A percentile compares a stretch with the other conserved stretches of the same genome.
Evolutionary conservation across 805 yeast genomes (phyloP).

Genomic region (Yamadazyma endophytica): DNA sequence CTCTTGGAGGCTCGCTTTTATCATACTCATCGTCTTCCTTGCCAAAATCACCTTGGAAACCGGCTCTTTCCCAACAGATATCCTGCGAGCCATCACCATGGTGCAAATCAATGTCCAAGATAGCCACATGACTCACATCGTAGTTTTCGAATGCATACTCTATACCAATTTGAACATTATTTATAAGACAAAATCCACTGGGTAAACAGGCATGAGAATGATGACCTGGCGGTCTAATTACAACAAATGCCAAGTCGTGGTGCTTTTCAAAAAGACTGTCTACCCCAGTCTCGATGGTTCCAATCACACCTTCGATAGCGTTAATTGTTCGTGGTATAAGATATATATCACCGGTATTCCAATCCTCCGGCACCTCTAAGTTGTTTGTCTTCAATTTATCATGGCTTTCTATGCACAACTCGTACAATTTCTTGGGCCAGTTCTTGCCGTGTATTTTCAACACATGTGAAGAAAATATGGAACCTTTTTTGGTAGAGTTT

Average conservation of each 20-base stretch:
- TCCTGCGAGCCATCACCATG: constrained; percentile 92
- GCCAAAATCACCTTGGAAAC: constrained; percentile 47
- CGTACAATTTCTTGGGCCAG: constrained; percentile 61
- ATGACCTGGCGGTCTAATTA: constrained; percentile 82
- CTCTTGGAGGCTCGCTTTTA: constrained; percentile 28
- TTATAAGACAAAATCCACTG: constrained; percentile 77
- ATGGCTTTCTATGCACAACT: constrained; percentile 57
- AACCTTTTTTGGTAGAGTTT: constrained; percentile 44
- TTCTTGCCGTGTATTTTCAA: constrained; percentile 64
- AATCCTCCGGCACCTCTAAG: constrained; percentile 72
- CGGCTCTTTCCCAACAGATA: constrained; percentile 77
- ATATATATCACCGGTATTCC: constrained; percentile 85
- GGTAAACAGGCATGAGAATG: constrained; percentile 83
- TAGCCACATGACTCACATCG: constrained; percentile 74
- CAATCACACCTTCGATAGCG: constrained; percentile 75
- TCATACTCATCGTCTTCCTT: constrained; percentile 41
- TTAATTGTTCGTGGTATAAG: constrained; percentile 59
- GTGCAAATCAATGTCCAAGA: constrained; percentile 78
- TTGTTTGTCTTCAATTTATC: constrained; percentile 47
- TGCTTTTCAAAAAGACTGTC: constrained; percentile 34
- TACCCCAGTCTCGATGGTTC: constrained; percentile 68
- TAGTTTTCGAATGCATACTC: constrained; percentile 66
- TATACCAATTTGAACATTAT: constrained; percentile 76
- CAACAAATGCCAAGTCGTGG: constrained; percentile 49
- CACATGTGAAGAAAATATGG: constrained; percentile 58